Evolutionary conservation across 75 land plant species (phyloP).

Genomic region (Isoetes taiwanensis): DNA sequence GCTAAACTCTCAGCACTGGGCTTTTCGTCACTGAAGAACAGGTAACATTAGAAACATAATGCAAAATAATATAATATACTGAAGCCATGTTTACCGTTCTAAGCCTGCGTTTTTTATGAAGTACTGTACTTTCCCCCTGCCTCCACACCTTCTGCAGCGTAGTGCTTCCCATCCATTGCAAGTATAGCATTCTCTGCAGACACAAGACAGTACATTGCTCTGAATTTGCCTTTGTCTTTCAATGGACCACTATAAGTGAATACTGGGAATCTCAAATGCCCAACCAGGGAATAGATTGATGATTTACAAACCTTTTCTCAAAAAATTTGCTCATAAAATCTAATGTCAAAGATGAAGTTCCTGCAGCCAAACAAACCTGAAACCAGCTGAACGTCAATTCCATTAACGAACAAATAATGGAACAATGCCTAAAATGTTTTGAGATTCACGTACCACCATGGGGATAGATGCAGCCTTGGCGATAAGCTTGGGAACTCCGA

Average conservation of each 20-base stretch:
- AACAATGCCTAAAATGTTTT: not conserved
- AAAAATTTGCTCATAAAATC: slow-evolving; percentile 59
- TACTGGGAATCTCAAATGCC: not conserved
- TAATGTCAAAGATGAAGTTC: slow-evolving; percentile 54
- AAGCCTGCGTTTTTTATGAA: slow-evolving; percentile 38
- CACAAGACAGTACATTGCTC: not conserved
- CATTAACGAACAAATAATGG: not conserved
- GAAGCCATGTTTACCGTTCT: slow-evolving; percentile 27
- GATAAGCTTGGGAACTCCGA: slow-evolving; percentile 22
- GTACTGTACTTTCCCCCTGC: slow-evolving; percentile 65
- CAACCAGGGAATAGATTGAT: not conserved
- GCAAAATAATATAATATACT: not conserved
- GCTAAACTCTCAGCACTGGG: slow-evolving; percentile 47
- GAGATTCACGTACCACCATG: slow-evolving; percentile 13
- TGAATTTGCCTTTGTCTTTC: not conserved
- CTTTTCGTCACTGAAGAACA: slow-evolving; percentile 36
- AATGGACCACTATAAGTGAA: not conserved
- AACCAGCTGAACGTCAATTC: not conserved
- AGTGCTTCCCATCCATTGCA: slow-evolving; percentile 92
- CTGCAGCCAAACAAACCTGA: slow-evolving; percentile 61
- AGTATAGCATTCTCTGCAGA: slow-evolving; percentile 57
- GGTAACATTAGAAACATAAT: not conserved
- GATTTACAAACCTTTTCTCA: slow-evolving; percentile 39
- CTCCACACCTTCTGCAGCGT: slow-evolving; percentile 76
- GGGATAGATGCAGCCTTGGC: slow-evolving; percentile 13